Conservation (phyloP, 176 grass and related monocot species). For the Bonia amplexicaulis region DNA sequence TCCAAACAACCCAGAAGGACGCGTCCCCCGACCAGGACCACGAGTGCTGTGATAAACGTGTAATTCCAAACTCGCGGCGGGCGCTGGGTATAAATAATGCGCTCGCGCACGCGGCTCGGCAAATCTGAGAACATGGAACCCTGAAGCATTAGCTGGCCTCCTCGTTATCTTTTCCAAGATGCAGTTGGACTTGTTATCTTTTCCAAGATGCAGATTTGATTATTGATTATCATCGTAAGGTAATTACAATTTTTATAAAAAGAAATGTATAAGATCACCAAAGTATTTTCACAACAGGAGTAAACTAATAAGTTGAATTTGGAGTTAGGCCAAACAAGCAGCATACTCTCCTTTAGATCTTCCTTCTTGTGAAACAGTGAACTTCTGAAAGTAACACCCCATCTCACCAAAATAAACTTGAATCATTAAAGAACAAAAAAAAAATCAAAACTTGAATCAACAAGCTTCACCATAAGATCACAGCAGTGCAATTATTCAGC, state of each 20-base stretch:
- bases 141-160: too few relatives aligned
- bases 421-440: background rate
- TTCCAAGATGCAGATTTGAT: background rate
- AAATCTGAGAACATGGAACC: too few relatives aligned
- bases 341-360: background rate
- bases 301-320: background rate
- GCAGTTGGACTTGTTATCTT: too few relatives aligned
- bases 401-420: background rate
- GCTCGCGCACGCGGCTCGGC: too few relatives aligned
- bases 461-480: background rate
- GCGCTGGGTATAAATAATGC: too few relatives aligned
- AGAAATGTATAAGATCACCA: background rate
- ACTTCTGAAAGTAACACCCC: background rate
- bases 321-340: background rate
- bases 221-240: background rate
- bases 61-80: too few relatives aligned
- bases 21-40: too few relatives aligned
- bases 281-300: background rate
- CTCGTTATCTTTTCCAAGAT: too few relatives aligned
- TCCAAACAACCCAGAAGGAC: too few relatives aligned
- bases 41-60: too few relatives aligned
- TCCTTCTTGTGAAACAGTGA: background rate
- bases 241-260: background rate
- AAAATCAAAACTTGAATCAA: background rate
- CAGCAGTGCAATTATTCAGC: background rate